These are phyloP conservation scores for Umbelopsis sp. DNA, from an alignment of 192 early-diverging fungal species.

Conservation along the genomic window DNA sequence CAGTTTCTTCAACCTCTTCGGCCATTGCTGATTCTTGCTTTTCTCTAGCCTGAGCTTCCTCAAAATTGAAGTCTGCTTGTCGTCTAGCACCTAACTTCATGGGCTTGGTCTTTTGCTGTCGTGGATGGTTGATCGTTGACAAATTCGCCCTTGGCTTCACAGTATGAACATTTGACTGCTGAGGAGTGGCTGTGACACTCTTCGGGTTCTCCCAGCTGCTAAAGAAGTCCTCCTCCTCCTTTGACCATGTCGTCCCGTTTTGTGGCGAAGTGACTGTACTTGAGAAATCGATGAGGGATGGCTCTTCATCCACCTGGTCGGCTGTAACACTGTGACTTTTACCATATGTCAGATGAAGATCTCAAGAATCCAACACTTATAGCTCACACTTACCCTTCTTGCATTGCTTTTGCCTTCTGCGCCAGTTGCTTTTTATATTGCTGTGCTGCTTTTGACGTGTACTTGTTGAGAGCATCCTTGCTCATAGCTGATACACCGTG, in stretches of 20 bases:
- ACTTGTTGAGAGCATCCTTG: slow-evolving; percentile 87
- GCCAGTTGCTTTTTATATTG: slow-evolving; percentile 85
- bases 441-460: slow-evolving; percentile 71
- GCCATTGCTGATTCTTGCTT: neutral
- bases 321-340: neutral
- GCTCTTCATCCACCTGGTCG: slow-evolving; percentile 24
- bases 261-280: neutral
- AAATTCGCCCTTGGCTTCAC: slow-evolving; percentile 56
- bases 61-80: slow-evolving; percentile 79
- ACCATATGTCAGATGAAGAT: neutral
- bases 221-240: slow-evolving; percentile 5
- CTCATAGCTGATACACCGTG: slow-evolving; percentile 52
- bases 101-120: slow-evolving; percentile 67
- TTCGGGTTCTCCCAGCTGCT: neutral
- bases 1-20: neutral
- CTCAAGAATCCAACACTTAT: neutral
- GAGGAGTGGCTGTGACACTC: slow-evolving; percentile 16
- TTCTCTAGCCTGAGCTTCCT: slow-evolving; percentile 78
- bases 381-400: slow-evolving; percentile 28
- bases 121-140: neutral
- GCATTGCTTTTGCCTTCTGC: slow-evolving; percentile 72
- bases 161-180: slow-evolving; percentile 23
- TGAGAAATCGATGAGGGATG: neutral
- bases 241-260: neutral
- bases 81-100: slow-evolving; percentile 91